Percentiles rank a stretch among this genome's conserved stretches.
phyloP scores from a whole-genome alignment of 2,329 filamentous ascomycete genomes.

The Hirsutella minnesotensis region DNA sequence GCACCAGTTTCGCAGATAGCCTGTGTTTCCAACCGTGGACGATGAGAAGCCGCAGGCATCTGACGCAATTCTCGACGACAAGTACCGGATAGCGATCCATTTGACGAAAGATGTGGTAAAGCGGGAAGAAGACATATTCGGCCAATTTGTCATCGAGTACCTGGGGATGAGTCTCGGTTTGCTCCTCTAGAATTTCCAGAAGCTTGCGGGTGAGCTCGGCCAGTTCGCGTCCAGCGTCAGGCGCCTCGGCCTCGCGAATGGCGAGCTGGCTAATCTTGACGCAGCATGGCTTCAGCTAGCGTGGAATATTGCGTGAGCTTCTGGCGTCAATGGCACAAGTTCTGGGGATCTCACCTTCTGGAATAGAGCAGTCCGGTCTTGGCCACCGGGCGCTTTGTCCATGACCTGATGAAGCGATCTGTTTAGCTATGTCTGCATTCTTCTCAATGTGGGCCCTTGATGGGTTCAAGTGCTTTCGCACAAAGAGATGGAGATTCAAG shows the following conservation, averaged over 20 bases:
- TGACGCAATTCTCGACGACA: conserved; percentile 63
- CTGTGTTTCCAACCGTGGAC: conserved; percentile 65
- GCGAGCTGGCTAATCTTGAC: conserved; percentile 47
- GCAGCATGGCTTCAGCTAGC: conserved; percentile 50
- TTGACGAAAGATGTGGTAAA: conserved; percentile 74
- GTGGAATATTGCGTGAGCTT: conserved; percentile 3
- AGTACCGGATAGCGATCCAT: conserved; percentile 60
- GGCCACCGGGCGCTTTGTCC: conserved; percentile 4
- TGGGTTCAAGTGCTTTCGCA: too few relatives aligned
- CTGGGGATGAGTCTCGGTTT: conserved; percentile 28
- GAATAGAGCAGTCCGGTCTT: conserved; percentile 23
- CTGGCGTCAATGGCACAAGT: too few relatives aligned
- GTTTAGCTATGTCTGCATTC: conserved; percentile 1
- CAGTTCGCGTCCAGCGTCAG: conserved; percentile 30
- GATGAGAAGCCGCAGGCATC: conserved; percentile 64
- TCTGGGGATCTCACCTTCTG: conserved; percentile 15
- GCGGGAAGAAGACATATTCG: conserved; percentile 89
- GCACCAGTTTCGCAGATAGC: conserved; percentile 60
- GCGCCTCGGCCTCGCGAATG: conserved; percentile 32
- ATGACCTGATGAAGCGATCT: conserved; percentile 6
- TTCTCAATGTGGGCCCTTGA: neutral
- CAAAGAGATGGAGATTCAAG: too few relatives aligned
- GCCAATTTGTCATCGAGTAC: conserved; percentile 70
- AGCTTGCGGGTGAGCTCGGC: conserved; percentile 32
- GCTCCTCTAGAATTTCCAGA: conserved; percentile 31